These are phyloP conservation scores for Ustilago xerochloae DNA, from an alignment of 1,284 basidiomycete genomes.

Conservation along the genomic window DNA sequence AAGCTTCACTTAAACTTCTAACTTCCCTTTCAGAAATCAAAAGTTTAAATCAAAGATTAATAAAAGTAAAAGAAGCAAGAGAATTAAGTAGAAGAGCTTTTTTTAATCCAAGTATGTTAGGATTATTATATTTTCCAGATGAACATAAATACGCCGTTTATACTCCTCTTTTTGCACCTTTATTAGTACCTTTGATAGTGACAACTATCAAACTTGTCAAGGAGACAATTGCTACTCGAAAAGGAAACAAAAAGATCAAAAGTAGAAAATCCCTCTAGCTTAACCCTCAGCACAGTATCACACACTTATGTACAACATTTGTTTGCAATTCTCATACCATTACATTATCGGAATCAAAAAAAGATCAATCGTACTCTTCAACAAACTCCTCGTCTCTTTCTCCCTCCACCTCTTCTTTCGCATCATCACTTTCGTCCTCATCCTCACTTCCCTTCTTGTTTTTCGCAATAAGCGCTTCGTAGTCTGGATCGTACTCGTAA, in stretches of 20 bases:
- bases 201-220: slow-evolving; percentile 72
- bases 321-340: background rate
- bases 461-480: slow-evolving; percentile 43
- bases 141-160: slow-evolving; percentile 69
- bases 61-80: slow-evolving; percentile 77
- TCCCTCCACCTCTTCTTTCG: background rate
- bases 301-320: background rate
- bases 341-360: background rate
- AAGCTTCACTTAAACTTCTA: slow-evolving; percentile 20
- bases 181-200: slow-evolving; percentile 80
- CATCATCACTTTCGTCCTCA: slow-evolving; percentile 8
- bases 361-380: slow-evolving; percentile 11
- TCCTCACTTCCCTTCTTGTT: slow-evolving; percentile 3
- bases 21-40: slow-evolving; percentile 15
- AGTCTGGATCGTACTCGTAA: slow-evolving; percentile 45
- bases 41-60: slow-evolving; percentile 70
- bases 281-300: too few species aligned
- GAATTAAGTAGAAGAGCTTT: slow-evolving; percentile 86
- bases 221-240: background rate
- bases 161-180: slow-evolving; percentile 67
- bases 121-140: slow-evolving; percentile 85
- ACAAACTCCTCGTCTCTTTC: background rate
- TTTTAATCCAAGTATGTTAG: slow-evolving; percentile 96
- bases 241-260: background rate
- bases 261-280: slow-evolving; percentile 1